These are phyloP conservation scores for Nigrograna mackinnonii DNA, from an alignment of 2,329 filamentous ascomycete species.

Conservation along the genomic window DNA sequence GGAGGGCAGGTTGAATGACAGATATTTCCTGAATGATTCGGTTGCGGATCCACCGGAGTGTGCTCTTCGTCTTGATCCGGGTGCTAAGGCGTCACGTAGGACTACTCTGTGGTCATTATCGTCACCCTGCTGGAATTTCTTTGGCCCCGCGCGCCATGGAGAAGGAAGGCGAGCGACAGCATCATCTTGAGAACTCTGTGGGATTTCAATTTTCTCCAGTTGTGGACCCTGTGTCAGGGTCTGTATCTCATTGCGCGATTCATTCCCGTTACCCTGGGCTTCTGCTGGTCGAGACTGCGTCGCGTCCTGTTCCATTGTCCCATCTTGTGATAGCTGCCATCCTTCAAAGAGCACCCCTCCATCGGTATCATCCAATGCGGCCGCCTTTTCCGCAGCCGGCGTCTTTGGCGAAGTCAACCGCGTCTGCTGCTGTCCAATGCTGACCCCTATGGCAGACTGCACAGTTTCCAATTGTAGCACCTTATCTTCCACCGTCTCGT, in stretches of 20 bases:
- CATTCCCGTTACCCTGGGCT: background rate
- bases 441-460: slow-evolving; percentile 58
- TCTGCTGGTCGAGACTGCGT: slow-evolving; percentile 1
- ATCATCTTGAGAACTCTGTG: slow-evolving; percentile 9
- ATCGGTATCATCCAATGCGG: slow-evolving; percentile 52
- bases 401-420: slow-evolving; percentile 60
- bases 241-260: background rate
- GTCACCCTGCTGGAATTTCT: slow-evolving; percentile 37
- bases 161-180: slow-evolving; percentile 42
- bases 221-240: background rate
- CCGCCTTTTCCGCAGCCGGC: slow-evolving; percentile 62
- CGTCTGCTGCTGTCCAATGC: slow-evolving; percentile 61
- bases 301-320: slow-evolving; percentile 14
- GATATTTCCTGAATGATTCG: slow-evolving; percentile 39
- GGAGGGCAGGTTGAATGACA: slow-evolving; percentile 41
- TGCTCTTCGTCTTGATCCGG: slow-evolving; percentile 39
- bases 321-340: slow-evolving; percentile 36
- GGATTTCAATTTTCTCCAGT: slow-evolving; percentile 2
- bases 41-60: slow-evolving; percentile 41
- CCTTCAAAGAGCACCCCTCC: slow-evolving; percentile 53
- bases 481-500: slow-evolving; percentile 32
- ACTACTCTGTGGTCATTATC: slow-evolving; percentile 35
- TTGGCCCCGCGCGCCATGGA: slow-evolving; percentile 48
- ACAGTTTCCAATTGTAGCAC: slow-evolving; percentile 42
- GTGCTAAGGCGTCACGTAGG: slow-evolving; percentile 42